Evolutionary conservation across 2,329 filamentous ascomycete genomes (phyloP).

Genomic region (Falciphora oryzae): DNA sequence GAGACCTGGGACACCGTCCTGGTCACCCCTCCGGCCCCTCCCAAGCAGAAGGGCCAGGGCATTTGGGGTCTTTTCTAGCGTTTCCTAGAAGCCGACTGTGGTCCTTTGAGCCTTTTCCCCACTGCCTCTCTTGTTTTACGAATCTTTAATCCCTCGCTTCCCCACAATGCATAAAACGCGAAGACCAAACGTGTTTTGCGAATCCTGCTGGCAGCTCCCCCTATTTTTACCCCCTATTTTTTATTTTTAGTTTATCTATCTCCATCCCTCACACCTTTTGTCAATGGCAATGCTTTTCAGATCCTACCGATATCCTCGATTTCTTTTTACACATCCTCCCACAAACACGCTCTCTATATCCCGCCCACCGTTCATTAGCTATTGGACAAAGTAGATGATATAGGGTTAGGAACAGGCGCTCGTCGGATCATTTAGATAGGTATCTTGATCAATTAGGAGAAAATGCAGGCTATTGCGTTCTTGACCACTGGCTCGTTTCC

Average conservation of each 20-base stretch:
- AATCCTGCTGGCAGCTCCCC: neutral
- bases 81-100: neutral
- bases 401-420: neutral
- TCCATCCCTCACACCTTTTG: too few relatives aligned
- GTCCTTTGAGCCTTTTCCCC: constrained; percentile 15
- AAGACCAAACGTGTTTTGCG: neutral
- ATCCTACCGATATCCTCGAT: neutral
- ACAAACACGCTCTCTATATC: neutral
- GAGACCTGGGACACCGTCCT: constrained; percentile 67
- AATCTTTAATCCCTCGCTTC: neutral
- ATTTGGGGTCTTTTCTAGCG: constrained; percentile 37
- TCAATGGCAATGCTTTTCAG: neutral
- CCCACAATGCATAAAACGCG: neutral
- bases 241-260: neutral
- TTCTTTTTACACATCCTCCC: neutral
- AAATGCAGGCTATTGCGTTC: neutral
- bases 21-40: constrained; percentile 38
- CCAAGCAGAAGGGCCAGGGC: constrained; percentile 28
- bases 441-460: neutral
- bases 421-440: neutral
- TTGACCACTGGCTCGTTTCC: neutral
- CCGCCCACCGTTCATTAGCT: neutral
- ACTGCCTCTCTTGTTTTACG: neutral
- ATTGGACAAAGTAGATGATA: neutral
- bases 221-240: neutral